These are phyloP conservation scores for Botryotinia calthae DNA, from an alignment of 2,329 filamentous ascomycete genomes.

Conservation along the genomic window DNA sequence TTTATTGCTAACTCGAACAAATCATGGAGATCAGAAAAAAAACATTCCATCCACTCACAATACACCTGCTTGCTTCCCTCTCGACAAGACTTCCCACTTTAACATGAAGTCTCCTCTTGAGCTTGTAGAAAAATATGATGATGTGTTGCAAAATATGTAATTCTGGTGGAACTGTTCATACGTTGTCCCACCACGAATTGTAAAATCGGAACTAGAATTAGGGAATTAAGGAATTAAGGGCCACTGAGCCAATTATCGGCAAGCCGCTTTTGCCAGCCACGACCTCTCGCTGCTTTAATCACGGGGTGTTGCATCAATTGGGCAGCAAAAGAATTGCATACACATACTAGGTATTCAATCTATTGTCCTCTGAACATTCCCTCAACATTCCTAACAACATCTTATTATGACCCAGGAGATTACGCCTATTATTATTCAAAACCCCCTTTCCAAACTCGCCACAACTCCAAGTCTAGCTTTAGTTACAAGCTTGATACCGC, in stretches of 20 bases:
- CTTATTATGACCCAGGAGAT: background rate
- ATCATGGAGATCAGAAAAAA: background rate
- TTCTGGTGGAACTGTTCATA: background rate
- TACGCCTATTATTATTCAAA: background rate
- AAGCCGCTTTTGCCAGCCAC: background rate
- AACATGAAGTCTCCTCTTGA: background rate
- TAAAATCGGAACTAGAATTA: background rate
- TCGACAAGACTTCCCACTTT: background rate
- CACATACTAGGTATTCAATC: background rate
- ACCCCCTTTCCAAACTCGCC: background rate
- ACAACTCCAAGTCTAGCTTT: conserved; percentile 1
- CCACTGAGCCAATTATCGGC: background rate
- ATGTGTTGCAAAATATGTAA: background rate
- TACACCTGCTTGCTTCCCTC: background rate
- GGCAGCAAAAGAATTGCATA: background rate
- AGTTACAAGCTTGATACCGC: background rate
- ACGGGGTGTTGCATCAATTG: background rate
- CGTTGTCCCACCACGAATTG: background rate
- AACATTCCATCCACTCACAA: background rate
- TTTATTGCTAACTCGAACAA: background rate
- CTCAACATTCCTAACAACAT: background rate
- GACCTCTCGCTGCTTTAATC: background rate
- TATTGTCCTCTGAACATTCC: background rate
- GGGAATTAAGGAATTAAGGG: too few relatives aligned
- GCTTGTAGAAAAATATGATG: background rate